Evolutionary conservation across 2,329 filamentous ascomycete species (phyloP), one percentile per base, ranked within the genome.

Genomic region (Fusarium nematophilum): DNA sequence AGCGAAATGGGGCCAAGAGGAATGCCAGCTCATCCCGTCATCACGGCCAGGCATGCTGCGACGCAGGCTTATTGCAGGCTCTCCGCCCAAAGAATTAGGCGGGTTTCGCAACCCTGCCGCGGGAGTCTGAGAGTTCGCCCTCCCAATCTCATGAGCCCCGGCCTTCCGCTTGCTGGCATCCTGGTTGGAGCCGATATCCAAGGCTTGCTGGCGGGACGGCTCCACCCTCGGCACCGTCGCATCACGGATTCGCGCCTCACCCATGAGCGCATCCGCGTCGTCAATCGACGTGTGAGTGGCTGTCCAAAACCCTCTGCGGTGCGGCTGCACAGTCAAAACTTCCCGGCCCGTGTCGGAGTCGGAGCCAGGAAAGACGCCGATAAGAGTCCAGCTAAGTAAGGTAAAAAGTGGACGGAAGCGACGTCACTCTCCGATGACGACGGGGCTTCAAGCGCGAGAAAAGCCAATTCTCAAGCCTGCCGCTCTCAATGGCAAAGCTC

Each of bases 21-120:
- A 51, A 64, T 53, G 43, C 27, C 26, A 59, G 42, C 50, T 36
- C 40, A 31, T 48, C 40, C 39, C 27, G 30, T 48, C 44, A 38
- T 39, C 29, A 60, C 21, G 17, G 26, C 15, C 10, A 45, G 25
- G 36, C 47, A 50, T 34, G 39, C 49, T 25, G 51, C 36, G 33
- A 27, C 17, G 15, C 33, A 59, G 13, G 44, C 14, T 26, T 48
- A 39, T 34, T 46, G 30, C 39, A 33, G 46, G 38, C 46, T 25
- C 23, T 25, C 31, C 44, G 34, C 49, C 47, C 38, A 59, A 53
- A 27, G 34, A 29, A 46, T 49, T 51, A 56, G 42, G 43, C 40
- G 40, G 43, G 66, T 69, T 69, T 63, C 59, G 53, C 18, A 66
- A 47, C 66, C 66, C 50, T 69, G 64, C 48, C 15, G 31, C 40